phyloP scores from a whole-genome alignment of 352 stramenopile genomes.

The Halophytophthora batemanensis region DNA sequence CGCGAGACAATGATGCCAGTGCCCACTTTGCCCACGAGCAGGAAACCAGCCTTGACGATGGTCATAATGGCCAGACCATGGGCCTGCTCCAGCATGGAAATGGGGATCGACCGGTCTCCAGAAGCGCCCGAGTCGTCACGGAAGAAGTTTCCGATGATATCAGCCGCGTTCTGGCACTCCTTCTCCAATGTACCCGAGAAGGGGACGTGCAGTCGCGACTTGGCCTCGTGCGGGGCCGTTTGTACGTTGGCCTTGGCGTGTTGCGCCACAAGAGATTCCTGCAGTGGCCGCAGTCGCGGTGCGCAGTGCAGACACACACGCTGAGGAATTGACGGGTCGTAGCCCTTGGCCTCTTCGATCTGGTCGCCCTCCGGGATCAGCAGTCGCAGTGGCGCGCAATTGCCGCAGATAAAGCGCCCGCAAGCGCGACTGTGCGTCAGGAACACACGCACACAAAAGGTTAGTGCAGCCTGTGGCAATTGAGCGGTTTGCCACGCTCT shows the following conservation, averaged over 20 bases:
- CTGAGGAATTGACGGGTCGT: slow-evolving; percentile 53
- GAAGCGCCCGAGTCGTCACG: slow-evolving; percentile 44
- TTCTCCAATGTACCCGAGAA: slow-evolving; percentile 53
- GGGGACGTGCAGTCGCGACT: slow-evolving; percentile 41
- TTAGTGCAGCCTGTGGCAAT: slow-evolving; percentile 5
- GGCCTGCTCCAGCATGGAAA: slow-evolving; percentile 49
- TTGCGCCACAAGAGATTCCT: slow-evolving; percentile 44
- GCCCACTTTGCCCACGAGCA: slow-evolving; percentile 59
- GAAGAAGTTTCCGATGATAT: slow-evolving; percentile 74
- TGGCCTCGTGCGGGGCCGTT: slow-evolving; percentile 37
- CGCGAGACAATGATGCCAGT: slow-evolving; percentile 80
- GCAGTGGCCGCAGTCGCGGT: slow-evolving; percentile 37
- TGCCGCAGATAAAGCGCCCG: slow-evolving; percentile 46
- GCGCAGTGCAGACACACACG: slow-evolving; percentile 56
- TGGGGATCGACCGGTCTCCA: slow-evolving; percentile 41
- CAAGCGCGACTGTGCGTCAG: slow-evolving; percentile 55
- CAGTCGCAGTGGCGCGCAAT: slow-evolving; percentile 54
- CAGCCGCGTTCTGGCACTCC: slow-evolving; percentile 57
- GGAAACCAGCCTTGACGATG: slow-evolving; percentile 49
- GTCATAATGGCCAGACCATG: slow-evolving; percentile 56
- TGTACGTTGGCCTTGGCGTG: slow-evolving; percentile 43
- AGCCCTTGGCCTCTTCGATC: slow-evolving; percentile 44
- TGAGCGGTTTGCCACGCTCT: neutral
- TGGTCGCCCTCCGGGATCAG: slow-evolving; percentile 53
- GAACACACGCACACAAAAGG: slow-evolving; percentile 1